These are phyloP conservation scores for Solanum paucissectum DNA, from an alignment of 257 asterid genomes.

Conservation along the genomic window DNA sequence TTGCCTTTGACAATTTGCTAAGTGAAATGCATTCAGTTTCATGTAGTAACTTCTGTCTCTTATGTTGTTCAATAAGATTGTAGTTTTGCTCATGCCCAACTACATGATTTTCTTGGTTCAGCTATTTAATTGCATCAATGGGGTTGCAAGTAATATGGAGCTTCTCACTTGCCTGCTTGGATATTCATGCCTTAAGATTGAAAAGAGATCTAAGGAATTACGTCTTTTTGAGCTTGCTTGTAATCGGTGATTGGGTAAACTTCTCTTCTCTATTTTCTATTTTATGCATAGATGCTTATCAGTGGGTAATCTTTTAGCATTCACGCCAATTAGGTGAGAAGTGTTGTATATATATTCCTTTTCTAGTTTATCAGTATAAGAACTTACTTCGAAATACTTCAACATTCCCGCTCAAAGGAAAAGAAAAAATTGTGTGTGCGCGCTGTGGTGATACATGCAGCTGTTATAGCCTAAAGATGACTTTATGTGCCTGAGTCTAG, in stretches of 20 bases:
- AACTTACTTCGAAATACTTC: not conserved
- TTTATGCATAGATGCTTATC: not conserved
- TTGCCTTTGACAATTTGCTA: not conserved
- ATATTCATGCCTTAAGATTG: conserved; percentile 72
- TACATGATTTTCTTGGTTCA: conserved; percentile 15
- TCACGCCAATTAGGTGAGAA: not conserved
- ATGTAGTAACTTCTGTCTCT: not conserved
- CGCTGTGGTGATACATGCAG: not conserved
- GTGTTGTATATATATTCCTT: not conserved
- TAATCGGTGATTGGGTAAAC: conserved; percentile 91
- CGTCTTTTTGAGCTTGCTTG: conserved; percentile 58
- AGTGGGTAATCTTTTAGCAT: not conserved
- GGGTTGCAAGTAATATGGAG: conserved; percentile 95
- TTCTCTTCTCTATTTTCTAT: conserved; percentile 8
- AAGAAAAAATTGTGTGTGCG: not conserved
- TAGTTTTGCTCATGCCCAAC: not conserved
- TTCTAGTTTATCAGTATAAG: not conserved
- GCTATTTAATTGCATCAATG: conserved; percentile 92
- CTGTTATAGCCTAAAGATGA: not conserved
- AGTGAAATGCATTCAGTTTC: not conserved
- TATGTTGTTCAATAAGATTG: not conserved
- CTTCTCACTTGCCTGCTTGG: conserved; percentile 77
- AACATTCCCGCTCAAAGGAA: not conserved
- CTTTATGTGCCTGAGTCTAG: not conserved
- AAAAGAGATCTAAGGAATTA: conserved; percentile 63